Conservation (phyloP, 495 filamentous ascomycete genomes). For the Penicillium herquei region DNA sequence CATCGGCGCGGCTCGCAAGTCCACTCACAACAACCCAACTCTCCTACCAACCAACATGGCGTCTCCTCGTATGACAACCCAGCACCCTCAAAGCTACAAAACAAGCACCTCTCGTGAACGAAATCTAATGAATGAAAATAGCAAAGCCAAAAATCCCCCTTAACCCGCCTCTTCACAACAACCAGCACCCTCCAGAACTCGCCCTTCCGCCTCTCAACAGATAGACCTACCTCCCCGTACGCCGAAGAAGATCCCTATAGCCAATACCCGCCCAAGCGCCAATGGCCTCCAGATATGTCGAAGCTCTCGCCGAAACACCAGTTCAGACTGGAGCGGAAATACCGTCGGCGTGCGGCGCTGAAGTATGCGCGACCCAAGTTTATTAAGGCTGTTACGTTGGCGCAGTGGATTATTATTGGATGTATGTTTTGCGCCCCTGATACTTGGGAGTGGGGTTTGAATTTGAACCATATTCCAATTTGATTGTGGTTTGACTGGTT, state of each 20-base stretch:
- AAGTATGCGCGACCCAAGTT: conserved; percentile 73
- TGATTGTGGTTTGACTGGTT: background rate
- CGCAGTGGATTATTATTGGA: conserved; percentile 63
- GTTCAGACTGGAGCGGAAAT: conserved; percentile 65
- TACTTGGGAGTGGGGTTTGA: background rate
- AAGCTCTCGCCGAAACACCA: conserved; percentile 79
- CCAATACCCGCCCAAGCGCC: conserved; percentile 74
- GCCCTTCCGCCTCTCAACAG: conserved; percentile 39
- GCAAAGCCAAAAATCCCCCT: background rate
- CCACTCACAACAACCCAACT: conserved; percentile 6
- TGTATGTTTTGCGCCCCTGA: conserved; percentile 49
- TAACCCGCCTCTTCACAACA: conserved; percentile 18
- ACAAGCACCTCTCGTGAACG: background rate
- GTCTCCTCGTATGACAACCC: conserved; percentile 4
- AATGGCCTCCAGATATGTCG: conserved; percentile 91
- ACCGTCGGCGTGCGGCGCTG: conserved; percentile 65
- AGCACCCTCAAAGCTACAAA: background rate
- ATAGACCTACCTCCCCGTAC: conserved; percentile 12
- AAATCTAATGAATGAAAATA: background rate
- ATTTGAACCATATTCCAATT: background rate
- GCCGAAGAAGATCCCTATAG: conserved; percentile 39
- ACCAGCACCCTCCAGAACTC: conserved; percentile 19
- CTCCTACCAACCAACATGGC: conserved; percentile 11
- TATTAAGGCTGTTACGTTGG: conserved; percentile 67
- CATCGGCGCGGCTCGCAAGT: conserved; percentile 19